These are phyloP conservation scores for Macrophomina tecta DNA, from an alignment of 2,329 filamentous ascomycete species.

Conservation along the genomic window DNA sequence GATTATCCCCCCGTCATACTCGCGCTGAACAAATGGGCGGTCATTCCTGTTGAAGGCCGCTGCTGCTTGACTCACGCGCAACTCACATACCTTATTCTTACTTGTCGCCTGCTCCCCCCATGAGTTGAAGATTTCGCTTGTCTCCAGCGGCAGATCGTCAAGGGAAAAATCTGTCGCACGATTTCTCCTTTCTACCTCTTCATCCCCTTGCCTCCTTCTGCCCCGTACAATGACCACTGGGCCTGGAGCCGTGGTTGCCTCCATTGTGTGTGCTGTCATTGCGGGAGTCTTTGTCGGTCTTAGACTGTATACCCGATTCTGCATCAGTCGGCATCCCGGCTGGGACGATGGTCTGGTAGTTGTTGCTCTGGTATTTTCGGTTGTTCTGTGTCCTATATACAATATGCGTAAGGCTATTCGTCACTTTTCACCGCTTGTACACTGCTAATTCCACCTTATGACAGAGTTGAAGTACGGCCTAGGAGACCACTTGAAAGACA, in stretches of 20 bases:
- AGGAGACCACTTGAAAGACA: neutral
- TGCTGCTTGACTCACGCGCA: neutral
- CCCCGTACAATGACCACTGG: conserved; percentile 14
- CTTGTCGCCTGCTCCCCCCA: neutral
- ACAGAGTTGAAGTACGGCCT: conserved; percentile 17
- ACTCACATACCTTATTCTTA: neutral
- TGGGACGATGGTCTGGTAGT: conserved; percentile 22
- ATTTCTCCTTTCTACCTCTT: neutral
- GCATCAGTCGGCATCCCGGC: conserved; percentile 17
- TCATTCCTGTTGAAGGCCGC: neutral
- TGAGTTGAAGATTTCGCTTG: neutral
- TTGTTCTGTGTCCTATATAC: conserved; percentile 12
- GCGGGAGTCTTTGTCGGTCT: conserved; percentile 15
- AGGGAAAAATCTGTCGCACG: neutral
- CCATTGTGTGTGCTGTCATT: conserved; percentile 16
- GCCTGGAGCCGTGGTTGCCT: conserved; percentile 9
- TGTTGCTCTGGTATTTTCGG: conserved; percentile 14
- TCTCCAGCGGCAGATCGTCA: neutral
- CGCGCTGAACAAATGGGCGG: neutral
- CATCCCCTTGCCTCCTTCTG: neutral
- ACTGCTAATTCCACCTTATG: neutral
- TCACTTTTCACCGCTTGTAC: too few species aligned
- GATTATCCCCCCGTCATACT: neutral
- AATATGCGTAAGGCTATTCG: neutral
- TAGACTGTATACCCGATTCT: conserved; percentile 20